A percentile compares a stretch with the other conserved stretches of the same genome.
Conservation (phyloP, 345 rosid genomes). For the Microcos paniculata region DNA sequence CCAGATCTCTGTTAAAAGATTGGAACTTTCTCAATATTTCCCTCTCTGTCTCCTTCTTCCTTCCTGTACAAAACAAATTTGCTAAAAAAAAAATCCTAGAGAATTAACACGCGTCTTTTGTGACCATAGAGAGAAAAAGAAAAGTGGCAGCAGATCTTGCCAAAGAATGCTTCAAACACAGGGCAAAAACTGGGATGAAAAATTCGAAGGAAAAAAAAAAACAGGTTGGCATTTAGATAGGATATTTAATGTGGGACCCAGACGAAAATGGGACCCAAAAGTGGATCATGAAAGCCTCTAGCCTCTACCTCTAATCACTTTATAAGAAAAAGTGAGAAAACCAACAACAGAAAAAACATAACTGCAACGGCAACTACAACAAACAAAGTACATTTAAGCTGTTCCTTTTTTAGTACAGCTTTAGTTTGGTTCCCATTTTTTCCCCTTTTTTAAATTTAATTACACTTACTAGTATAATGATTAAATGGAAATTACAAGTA, state of each 20-base stretch:
- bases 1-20: not conserved
- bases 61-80: not conserved
- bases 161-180: not conserved
- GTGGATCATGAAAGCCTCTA: not conserved
- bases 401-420: not conserved
- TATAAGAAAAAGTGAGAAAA: not conserved
- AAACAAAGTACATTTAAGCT: not conserved
- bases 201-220: not conserved
- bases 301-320: not conserved
- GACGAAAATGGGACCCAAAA: not conserved
- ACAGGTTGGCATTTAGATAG: not conserved
- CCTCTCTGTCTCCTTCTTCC: not conserved
- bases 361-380: conserved; percentile 3
- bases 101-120: not conserved
- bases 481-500: too few relatives aligned
- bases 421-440: not conserved
- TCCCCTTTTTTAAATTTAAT: not conserved
- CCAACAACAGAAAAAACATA: not conserved
- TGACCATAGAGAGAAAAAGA: not conserved
- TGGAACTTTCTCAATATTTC: not conserved
- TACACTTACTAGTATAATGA: too few relatives aligned
- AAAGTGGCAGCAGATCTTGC: not conserved
- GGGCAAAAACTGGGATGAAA: not conserved
- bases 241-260: not conserved
- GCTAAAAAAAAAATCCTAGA: not conserved